Base-by-base conservation (phyloP, 2,329 filamentous ascomycete species). In the Ascochyta fabae region DNA sequence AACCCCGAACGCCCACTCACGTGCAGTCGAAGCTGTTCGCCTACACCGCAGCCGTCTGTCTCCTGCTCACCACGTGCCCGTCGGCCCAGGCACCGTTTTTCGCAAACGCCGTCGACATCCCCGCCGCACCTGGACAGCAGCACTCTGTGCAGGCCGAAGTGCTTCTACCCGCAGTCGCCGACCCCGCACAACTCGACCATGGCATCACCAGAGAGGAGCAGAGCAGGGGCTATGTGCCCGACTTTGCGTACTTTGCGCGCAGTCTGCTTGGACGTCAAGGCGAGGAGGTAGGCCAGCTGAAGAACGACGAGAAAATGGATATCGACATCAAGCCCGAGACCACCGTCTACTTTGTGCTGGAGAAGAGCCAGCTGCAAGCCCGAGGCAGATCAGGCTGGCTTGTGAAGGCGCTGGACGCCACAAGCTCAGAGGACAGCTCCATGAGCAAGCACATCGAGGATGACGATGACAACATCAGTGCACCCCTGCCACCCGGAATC, bases 21-120 rank as follows among this genome's bases (percentile, higher is more conserved):
- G 79, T 90, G 64, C 90, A 90, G 79, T 88, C 87, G 77, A 88
- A 89, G 71, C 84, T 91, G 69, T 84, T 84, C 70, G 86, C 87
- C 67, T 90, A 88, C 53, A 72, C 89, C 48, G 79, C 84, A 66
- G 85, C 86, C 49, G 84, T 86, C 29, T 75, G 85, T 27, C 70
- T 89, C 46, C 73, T 90, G 29, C 66, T 88, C 31, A 68, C 85
- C 35, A 72, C 92, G 38, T 89, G 86, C 70, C 77, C 89, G 53
- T 74, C 84, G 24, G 79, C 90, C 34, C 83, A 83, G 53, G 82
- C 81, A 40, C 83, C 84, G 0, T 80, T 56, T 16, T 60, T 69
- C 61, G 88, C 86, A 41, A 82, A 88, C 63, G 89, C 89, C 9
- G 78, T 81, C 48, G 86, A 91, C 49, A 60, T 82, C 13, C 72